Percentiles rank a stretch among this genome's conserved stretches.
Evolutionary conservation across 148 eudicot genomes (phyloP).

Genomic region (Arctostaphylos glauca): DNA sequence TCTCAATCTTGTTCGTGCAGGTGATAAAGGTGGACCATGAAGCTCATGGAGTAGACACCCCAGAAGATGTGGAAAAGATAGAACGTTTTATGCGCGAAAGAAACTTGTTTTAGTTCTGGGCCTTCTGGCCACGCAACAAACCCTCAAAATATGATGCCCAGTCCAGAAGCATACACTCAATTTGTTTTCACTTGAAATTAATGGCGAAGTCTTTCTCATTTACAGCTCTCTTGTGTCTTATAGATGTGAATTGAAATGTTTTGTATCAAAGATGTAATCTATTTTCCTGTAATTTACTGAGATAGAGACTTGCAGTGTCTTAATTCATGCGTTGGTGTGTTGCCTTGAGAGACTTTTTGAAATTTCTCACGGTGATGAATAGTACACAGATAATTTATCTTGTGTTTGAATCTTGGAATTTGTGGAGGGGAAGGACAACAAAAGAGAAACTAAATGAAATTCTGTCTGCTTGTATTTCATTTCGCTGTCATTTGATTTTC

Average conservation of each 20-base stretch:
- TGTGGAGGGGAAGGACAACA: background rate
- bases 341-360: background rate
- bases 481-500: background rate
- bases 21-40: conserved; percentile 9
- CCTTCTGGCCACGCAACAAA: background rate
- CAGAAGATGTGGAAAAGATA: conserved; percentile 8
- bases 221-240: background rate
- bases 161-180: background rate
- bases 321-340: background rate
- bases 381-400: background rate
- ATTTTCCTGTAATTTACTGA: background rate
- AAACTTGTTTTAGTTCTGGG: background rate
- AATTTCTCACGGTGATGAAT: background rate
- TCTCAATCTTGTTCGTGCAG: background rate
- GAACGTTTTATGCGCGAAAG: background rate
- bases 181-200: background rate
- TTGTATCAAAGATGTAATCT: background rate
- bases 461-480: background rate
- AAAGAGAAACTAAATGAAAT: background rate
- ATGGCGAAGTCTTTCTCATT: background rate
- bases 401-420: background rate
- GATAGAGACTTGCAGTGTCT: background rate
- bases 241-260: background rate
- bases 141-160: background rate
- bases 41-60: conserved; percentile 7